These are phyloP conservation scores for Conticribra guillardii DNA, from an alignment of 108 stramenopile genomes.

Conservation along the genomic window DNA sequence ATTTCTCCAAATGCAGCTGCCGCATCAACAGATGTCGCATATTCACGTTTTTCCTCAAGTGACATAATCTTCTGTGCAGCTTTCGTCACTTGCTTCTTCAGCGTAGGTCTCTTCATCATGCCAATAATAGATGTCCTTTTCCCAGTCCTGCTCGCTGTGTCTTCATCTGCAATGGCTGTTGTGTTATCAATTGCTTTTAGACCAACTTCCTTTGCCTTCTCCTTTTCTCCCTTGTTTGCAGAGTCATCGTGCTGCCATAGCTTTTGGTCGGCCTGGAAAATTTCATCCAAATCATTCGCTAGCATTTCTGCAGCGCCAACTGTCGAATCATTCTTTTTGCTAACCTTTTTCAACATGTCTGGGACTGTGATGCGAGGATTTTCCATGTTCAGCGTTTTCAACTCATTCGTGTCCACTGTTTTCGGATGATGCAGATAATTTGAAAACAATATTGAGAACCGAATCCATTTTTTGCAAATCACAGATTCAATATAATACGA, in stretches of 20 bases:
- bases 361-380: slow-evolving; percentile 40
- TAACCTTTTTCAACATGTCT: slow-evolving; percentile 39
- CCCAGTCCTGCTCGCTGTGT: slow-evolving; percentile 15
- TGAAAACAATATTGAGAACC: too few species aligned
- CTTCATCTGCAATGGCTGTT: slow-evolving; percentile 35
- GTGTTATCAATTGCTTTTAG: slow-evolving; percentile 36
- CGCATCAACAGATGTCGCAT: slow-evolving; percentile 38
- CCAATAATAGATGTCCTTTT: slow-evolving; percentile 11
- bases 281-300: slow-evolving; percentile 76
- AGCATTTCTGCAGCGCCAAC: slow-evolving; percentile 63
- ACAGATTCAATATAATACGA: too few species aligned
- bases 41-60: slow-evolving; percentile 36
- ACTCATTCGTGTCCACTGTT: slow-evolving; percentile 66
- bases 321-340: slow-evolving; percentile 8
- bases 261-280: slow-evolving; percentile 78
- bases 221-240: slow-evolving; percentile 53
- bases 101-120: slow-evolving; percentile 7
- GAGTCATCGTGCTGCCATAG: slow-evolving; percentile 57
- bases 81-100: not conserved
- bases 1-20: slow-evolving; percentile 33
- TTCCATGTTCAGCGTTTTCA: slow-evolving; percentile 73
- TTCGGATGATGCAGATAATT: too few species aligned
- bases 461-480: too few species aligned
- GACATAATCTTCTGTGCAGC: slow-evolving; percentile 10
- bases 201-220: slow-evolving; percentile 68